Conservation (phyloP, 2,329 filamentous ascomycete species). For the Trichocomaceae sp. region DNA sequence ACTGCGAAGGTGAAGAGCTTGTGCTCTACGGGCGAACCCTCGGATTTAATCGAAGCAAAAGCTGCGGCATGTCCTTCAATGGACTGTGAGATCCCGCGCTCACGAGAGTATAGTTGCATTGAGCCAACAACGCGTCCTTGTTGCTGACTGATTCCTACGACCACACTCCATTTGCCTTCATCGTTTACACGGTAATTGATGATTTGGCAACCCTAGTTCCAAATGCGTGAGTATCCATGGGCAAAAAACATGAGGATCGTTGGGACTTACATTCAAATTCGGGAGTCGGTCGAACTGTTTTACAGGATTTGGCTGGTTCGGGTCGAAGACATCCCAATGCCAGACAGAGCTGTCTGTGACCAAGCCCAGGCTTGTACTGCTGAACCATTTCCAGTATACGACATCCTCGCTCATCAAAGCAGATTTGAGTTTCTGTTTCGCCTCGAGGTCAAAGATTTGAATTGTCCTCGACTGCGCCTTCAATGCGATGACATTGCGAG, state of each 20-base stretch:
- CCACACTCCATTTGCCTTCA: slow-evolving; percentile 97
- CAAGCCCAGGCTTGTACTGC: slow-evolving; percentile 76
- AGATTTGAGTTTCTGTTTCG: slow-evolving; percentile 94
- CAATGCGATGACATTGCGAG: slow-evolving; percentile 88
- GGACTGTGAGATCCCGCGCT: slow-evolving; percentile 92
- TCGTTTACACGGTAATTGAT: slow-evolving; percentile 98
- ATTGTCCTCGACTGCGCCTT: slow-evolving; percentile 91
- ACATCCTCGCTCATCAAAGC: slow-evolving; percentile 96
- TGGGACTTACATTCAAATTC: slow-evolving; percentile 67
- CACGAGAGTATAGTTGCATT: slow-evolving; percentile 95
- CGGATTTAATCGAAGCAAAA: slow-evolving; percentile 82
- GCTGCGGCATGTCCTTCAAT: slow-evolving; percentile 96
- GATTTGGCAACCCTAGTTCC: slow-evolving; percentile 78
- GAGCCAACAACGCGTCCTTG: slow-evolving; percentile 89
- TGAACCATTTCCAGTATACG: slow-evolving; percentile 99
- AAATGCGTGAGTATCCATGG: slow-evolving; percentile 7
- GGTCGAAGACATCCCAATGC: slow-evolving; percentile 96
- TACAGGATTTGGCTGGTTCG: slow-evolving; percentile 67
- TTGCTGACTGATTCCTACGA: slow-evolving; percentile 91
- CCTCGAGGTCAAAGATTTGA: slow-evolving; percentile 92
- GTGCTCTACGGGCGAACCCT: slow-evolving; percentile 82
- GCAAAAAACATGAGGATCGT: background rate
- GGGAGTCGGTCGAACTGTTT: slow-evolving; percentile 94
- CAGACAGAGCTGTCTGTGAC: slow-evolving; percentile 88
- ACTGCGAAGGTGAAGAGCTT: slow-evolving; percentile 97